Evolutionary conservation across 768 basidiomycete species (phyloP), one percentile per base, ranked within the genome.

Genomic region (Paxillus rubicundulus): DNA sequence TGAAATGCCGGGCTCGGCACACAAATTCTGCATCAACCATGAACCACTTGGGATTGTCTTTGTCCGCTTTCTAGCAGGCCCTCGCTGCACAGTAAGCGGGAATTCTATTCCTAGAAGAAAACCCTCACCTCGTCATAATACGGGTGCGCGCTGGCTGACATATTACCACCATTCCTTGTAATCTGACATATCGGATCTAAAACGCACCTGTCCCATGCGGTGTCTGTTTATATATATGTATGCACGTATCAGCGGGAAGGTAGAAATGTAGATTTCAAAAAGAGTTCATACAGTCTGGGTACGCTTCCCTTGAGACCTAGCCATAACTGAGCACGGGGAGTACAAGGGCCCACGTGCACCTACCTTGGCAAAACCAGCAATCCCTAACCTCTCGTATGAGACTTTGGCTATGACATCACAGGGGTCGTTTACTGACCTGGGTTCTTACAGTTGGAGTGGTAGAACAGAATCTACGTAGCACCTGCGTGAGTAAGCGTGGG

Each of bases 321-420:
- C 45, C 27, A 45, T 9, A 33, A 37, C 24, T 58, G 38, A 65
- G 54, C 48, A 46, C 9, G 20, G 6, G 30, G 34, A 10, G 17
- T 9, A 50, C 33, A 18, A 45, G 30, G 10, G 42, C 27, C 16
- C 40, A 33, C 41, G 49, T 21, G 27, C 44, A 55, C 63, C 54
- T n/a, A 90, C 89, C 81, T 89, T 79, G 14, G 90, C 90, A 66
- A 92, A 86, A 9, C 80, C 92, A 38, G 88, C 87, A 52, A 94
- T 81, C 16, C 91, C 91, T 86, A 21, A 9, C 21, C 20, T 50
- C 49, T 28, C 42, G 33, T 9, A 28, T 61, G 49, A 61, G 37
- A 24, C 16, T 51, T 45, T 51, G 45, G 24, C 5, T 17, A 0
- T 38, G n/a, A 44, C 4, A 37, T 32, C 17, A 20, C 20, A 46